Evolutionary conservation across 2,329 filamentous ascomycete genomes (phyloP).

Genomic region (Pseudomassariella vexata): DNA sequence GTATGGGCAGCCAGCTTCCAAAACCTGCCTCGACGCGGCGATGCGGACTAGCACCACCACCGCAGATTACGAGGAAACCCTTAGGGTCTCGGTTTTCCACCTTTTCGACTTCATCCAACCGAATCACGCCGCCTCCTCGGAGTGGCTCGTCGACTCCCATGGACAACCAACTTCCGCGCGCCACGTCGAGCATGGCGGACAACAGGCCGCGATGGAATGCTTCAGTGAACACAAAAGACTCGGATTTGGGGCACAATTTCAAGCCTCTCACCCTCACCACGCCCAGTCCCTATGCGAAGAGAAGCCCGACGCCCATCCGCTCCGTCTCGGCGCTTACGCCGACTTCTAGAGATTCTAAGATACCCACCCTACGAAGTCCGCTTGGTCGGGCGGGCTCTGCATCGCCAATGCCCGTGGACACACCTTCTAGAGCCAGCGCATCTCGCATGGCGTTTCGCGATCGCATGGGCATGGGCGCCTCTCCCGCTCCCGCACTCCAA

Average conservation of each 20-base stretch:
- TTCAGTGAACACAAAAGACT: slow-evolving; percentile 57
- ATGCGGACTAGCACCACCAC: slow-evolving; percentile 36
- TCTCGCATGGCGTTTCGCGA: slow-evolving; percentile 50
- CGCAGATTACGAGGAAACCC: slow-evolving; percentile 34
- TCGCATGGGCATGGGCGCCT: slow-evolving; percentile 42
- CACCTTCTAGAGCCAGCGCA: slow-evolving; percentile 36
- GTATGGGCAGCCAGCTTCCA: slow-evolving; percentile 38
- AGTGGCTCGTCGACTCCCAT: slow-evolving; percentile 46
- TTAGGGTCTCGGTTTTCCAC: slow-evolving; percentile 39
- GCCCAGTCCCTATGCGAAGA: slow-evolving; percentile 50
- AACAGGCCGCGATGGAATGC: slow-evolving; percentile 68
- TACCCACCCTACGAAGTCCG: slow-evolving; percentile 44
- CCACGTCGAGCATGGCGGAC: slow-evolving; percentile 37
- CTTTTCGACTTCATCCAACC: slow-evolving; percentile 26
- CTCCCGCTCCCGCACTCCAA: slow-evolving; percentile 43
- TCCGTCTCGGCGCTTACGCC: slow-evolving; percentile 38
- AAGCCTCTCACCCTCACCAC: slow-evolving; percentile 56
- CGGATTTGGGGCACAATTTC: slow-evolving; percentile 65
- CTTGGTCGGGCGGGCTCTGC: slow-evolving; percentile 39
- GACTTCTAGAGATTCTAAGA: slow-evolving; percentile 34
- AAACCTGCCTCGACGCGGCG: slow-evolving; percentile 34
- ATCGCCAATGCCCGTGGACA: slow-evolving; percentile 40
- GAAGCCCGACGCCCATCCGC: slow-evolving; percentile 32
- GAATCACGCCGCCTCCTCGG: slow-evolving; percentile 27
- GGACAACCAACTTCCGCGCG: slow-evolving; percentile 34